Evolutionary conservation across 148 eudicot genomes (phyloP), one percentile per base, ranked within the genome.

Genomic region (Nyssa sinensis): DNA sequence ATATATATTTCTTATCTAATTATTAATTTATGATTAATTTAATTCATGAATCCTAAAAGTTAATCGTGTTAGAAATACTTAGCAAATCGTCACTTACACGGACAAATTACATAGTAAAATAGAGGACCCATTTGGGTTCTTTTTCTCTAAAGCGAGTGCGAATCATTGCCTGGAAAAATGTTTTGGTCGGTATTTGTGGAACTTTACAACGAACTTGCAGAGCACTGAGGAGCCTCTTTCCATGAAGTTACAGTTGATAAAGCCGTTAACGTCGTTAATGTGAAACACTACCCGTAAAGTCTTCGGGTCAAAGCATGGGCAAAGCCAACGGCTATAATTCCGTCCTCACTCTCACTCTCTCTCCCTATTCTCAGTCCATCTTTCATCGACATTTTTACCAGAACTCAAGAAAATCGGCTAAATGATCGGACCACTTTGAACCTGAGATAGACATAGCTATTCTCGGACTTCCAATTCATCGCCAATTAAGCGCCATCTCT

Each of bases 311-410:
- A 57, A 32, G 47, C 66, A 66, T 0, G 49, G 16, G 21, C 70
- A 69, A 81, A 76, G 59, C 79, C 81, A 86, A 88, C 89, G 89
- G 89, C 92, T 86, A 86, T 47, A 79, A 35, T 41, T 21, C 79
- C 73, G 65, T 28, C 25, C 59, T 32, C 27, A 7, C 73, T 74
- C 76, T 62, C 62, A n/a, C 71, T 33, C 35, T n/a, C n/a, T n/a
- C n/a, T n/a, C n/a, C n/a, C n/a, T 61, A n/a, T 32, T 27, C 55
- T 59, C 59, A 8, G 4, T 71, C 69, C 37, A 78, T 66, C 25
- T 64, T n/a, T 28, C 11, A 62, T 62, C 75, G 61, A 62, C 74
- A 69, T 27, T 61, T 39, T 44, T 60, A 68, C 69, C 74, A 67
- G 66, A 67, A 66, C 67, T 31, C 77, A 14, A 61, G 32, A 64